Conservation (phyloP, 495 filamentous ascomycete species). For the Glarea lozoyensis region DNA sequence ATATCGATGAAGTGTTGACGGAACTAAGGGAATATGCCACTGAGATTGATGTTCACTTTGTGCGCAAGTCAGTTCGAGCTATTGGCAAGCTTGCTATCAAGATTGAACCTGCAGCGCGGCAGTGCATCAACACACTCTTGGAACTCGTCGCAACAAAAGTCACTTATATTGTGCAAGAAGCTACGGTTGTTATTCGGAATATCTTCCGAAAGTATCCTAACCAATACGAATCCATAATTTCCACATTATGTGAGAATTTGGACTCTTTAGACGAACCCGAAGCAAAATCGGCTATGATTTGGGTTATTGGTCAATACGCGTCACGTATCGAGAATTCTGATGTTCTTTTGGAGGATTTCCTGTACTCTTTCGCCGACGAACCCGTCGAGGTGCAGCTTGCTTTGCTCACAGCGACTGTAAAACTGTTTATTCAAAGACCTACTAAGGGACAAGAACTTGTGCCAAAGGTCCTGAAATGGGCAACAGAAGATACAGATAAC, state of each 20-base stretch:
- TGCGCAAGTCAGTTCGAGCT: conserved; percentile 92
- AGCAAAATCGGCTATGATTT: conserved; percentile 98
- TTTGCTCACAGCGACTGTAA: conserved; percentile 91
- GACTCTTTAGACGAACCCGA: conserved; percentile 98
- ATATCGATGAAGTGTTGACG: conserved; percentile 91
- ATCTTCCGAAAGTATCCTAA: conserved; percentile 99
- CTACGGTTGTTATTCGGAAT: conserved; percentile 98
- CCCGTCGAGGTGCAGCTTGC: conserved; percentile 91
- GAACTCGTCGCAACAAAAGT: conserved; percentile 97
- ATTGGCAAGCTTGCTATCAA: conserved; percentile 99
- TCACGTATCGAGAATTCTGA: conserved; percentile 95
- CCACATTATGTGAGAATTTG: conserved; percentile 88
- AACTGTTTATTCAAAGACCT: conserved; percentile 94
- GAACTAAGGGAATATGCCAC: conserved; percentile 96
- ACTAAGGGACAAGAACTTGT: conserved; percentile 92
- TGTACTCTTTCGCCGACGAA: conserved; percentile 89
- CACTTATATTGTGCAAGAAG: conserved; percentile 98
- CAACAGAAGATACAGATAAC: conserved; percentile 97
- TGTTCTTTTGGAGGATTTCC: conserved; percentile 85
- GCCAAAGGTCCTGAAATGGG: conserved; percentile 95
- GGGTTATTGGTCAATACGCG: conserved; percentile 98
- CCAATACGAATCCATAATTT: conserved; percentile 96
- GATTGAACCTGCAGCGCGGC: conserved; percentile 84
- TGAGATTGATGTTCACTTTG: conserved; percentile 98
- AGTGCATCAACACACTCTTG: conserved; percentile 86